A percentile compares a stretch with the other conserved stretches of the same genome.
phyloP scores from a whole-genome alignment of 2,329 filamentous ascomycete species.

The Microcyclospora pomicola region DNA sequence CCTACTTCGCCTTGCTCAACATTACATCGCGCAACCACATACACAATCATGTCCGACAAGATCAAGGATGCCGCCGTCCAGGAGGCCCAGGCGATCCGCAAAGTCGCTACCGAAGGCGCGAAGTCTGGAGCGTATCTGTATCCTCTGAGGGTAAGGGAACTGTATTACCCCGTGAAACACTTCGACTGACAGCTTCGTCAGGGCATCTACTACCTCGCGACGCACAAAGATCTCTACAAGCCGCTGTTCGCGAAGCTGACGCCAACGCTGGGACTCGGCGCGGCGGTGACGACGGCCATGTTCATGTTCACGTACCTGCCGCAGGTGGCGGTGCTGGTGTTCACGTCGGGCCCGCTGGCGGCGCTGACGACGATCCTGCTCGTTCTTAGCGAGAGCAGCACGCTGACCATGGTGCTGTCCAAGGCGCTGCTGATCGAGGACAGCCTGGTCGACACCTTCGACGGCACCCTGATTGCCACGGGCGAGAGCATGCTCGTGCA shows the following conservation, averaged over 20 bases:
- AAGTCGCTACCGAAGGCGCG: slow-evolving; percentile 53
- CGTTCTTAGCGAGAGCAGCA: slow-evolving; percentile 39
- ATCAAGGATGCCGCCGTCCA: slow-evolving; percentile 48
- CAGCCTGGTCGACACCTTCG: slow-evolving; percentile 76
- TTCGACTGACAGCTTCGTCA: slow-evolving; percentile 15
- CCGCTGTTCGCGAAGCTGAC: slow-evolving; percentile 44
- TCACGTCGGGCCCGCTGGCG: slow-evolving; percentile 73
- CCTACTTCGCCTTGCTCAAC: too few relatives aligned
- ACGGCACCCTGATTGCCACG: slow-evolving; percentile 49
- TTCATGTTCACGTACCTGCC: slow-evolving; percentile 79
- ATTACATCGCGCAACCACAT: too few relatives aligned
- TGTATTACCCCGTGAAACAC: background rate
- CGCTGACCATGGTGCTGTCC: slow-evolving; percentile 39
- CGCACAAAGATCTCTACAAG: slow-evolving; percentile 44
- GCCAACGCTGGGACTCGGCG: slow-evolving; percentile 54
- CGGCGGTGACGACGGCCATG: slow-evolving; percentile 62
- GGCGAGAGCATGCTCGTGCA: slow-evolving; percentile 51
- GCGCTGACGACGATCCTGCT: slow-evolving; percentile 59
- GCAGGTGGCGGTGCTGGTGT: slow-evolving; percentile 66
- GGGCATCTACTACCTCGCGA: slow-evolving; percentile 47
- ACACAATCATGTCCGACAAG: slow-evolving; percentile 20
- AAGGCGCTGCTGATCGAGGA: slow-evolving; percentile 68
- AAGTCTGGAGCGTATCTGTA: slow-evolving; percentile 73
- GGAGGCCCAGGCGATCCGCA: slow-evolving; percentile 54
- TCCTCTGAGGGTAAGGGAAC: slow-evolving; percentile 50